Base-by-base conservation (phyloP, 2,329 filamentous ascomycete species). In the Diplodia mutila region DNA sequence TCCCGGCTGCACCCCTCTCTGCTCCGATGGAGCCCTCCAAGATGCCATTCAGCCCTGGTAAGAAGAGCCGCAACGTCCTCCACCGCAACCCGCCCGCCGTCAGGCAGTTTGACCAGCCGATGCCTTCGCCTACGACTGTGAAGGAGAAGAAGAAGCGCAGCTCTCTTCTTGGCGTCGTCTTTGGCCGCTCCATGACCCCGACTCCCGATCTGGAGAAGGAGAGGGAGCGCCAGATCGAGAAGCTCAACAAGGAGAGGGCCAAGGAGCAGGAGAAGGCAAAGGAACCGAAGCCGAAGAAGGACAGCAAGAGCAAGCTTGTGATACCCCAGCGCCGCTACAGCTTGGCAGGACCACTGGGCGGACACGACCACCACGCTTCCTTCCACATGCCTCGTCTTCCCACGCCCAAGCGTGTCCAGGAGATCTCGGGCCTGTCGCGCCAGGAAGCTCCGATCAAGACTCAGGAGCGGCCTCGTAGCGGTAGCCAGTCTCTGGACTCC, bases 261-360 rank as follows among this genome's bases (percentile, higher is more conserved):
- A 39, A 39, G 16, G 48, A 65, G 51, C 27, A 61, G 55, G 21
- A 29, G 21, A 39, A 63, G 39, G 23, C 21, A 11, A 66, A 66
- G 52, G 64, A 66, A 7, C 8, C 9, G 39, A 66, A 66, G 53
- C n/a, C 52, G 25, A 54, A 66, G 64, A 66, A 66, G 52, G 53
- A 66, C 27, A 55, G 52, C 64, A 66, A 49, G n/a, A 66, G 52
- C 27, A 57, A 57, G 21, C 27, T 66, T 21, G 52, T 39, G 29
- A 51, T 49, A 18, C 52, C 53, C 4, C 42, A 32, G 12, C 64
- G 64, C 51, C 64, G 64, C 39, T 66, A 54, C 27, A 66, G 64
- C 39, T 42, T 63, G 29, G 59, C 59, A 37, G 59, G 59, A 14
- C 59, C 59, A 51, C n/a, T 63, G 27, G 59, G 59, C 29, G 59